Conservation (phyloP, 371 early-diverging fungal genomes). For the Chytridium lagenaria region DNA sequence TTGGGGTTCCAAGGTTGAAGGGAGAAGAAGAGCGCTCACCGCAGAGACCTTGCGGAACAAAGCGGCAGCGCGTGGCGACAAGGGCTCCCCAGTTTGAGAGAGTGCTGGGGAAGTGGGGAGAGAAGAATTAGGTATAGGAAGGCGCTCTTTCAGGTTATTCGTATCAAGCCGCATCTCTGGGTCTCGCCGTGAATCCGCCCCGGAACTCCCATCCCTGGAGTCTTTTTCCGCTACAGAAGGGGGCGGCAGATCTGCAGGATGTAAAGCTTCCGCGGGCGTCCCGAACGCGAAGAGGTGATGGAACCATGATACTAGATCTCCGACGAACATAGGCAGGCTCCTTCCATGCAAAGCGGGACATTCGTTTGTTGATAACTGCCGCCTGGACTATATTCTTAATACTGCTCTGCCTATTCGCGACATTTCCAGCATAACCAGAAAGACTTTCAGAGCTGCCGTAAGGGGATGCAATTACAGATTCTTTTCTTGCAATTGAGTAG, state of each 20-base stretch:
- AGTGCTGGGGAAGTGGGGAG: neutral
- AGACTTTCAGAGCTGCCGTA: neutral
- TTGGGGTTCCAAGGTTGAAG: neutral
- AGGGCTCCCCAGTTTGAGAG: neutral
- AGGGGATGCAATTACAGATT: neutral
- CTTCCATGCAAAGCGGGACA: constrained; percentile 26
- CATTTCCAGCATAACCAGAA: neutral
- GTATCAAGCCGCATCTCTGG: neutral
- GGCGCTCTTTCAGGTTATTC: neutral
- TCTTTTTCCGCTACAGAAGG: too few species aligned
- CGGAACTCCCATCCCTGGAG: too few species aligned
- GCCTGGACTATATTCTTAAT: constrained; percentile 42
- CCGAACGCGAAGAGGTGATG: neutral
- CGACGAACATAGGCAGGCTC: neutral
- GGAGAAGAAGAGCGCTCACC: neutral
- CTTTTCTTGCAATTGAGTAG: too few species aligned
- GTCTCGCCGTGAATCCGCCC: too few species aligned
- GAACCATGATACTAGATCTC: neutral
- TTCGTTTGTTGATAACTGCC: constrained; percentile 43
- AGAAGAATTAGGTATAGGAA: neutral
- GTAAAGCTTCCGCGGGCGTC: too few species aligned
- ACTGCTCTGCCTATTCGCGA: neutral
- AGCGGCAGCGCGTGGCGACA: neutral
- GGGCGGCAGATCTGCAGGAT: too few species aligned
- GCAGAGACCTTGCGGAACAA: neutral